Conservation (phyloP, 129 eudicot species). For the Smallanthus sonchifolius region DNA sequence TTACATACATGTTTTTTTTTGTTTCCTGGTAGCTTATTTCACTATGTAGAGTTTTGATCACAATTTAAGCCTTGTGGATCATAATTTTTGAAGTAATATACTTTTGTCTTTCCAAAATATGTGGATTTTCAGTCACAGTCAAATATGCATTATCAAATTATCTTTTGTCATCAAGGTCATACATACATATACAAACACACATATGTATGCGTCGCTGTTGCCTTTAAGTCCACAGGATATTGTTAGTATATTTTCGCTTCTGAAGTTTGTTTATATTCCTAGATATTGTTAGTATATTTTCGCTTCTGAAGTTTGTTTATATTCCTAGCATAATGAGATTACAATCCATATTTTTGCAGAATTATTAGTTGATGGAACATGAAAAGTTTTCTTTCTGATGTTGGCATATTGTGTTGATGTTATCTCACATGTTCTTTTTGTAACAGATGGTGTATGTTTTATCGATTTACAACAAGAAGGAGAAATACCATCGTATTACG, state of each 20-base stretch:
- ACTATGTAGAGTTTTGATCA: background rate
- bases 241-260: conserved; percentile 2
- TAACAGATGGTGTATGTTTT: conserved; percentile 87
- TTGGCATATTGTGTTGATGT: conserved; percentile 1
- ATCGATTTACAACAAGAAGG: conserved; percentile 86
- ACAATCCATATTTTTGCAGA: conserved; percentile 8
- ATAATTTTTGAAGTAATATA: background rate
- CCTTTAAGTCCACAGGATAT: conserved; percentile 3
- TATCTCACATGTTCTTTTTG: background rate
- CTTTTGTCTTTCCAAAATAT: background rate
- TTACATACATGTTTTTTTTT: background rate
- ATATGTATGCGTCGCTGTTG: background rate
- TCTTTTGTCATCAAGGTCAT: conserved; percentile 7
- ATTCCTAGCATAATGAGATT: background rate
- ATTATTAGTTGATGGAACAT: conserved; percentile 7
- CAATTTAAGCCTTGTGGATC: background rate
- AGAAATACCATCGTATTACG: conserved; percentile 73
- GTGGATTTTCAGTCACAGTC: background rate
- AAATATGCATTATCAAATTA: background rate
- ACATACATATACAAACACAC: conserved; percentile 15
- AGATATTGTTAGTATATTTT: conserved; percentile 1
- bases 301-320: conserved; percentile 4
- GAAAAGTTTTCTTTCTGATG: conserved; percentile 2
- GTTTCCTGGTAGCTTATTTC: background rate
- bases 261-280: background rate